Evolutionary conservation across 495 filamentous ascomycete species (phyloP).

Genomic region (Tuber borchii): DNA sequence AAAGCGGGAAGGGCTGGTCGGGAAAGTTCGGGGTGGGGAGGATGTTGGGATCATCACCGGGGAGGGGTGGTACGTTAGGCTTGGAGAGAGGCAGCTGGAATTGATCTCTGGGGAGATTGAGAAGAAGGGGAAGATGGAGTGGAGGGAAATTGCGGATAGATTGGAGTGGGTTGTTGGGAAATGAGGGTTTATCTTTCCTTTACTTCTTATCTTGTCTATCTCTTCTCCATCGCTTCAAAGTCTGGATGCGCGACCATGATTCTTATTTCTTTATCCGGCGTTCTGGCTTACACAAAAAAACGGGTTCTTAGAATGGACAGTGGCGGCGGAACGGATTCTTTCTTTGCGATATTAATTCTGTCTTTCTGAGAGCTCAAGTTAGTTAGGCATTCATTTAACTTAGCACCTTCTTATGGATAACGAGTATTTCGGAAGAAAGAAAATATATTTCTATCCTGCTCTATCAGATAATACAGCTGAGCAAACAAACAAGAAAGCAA

Average conservation of each 20-base stretch:
- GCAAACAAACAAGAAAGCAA: not conserved
- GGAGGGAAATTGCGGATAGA: conserved; percentile 33
- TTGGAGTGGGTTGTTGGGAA: conserved; percentile 22
- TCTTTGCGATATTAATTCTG: not conserved
- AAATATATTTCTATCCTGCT: not conserved
- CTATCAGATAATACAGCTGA: not conserved
- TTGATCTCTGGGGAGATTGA: conserved; percentile 26
- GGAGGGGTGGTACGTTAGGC: conserved; percentile 34
- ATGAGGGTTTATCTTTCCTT: not conserved
- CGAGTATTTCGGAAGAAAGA: not conserved
- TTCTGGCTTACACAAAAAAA: not conserved
- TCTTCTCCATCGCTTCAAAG: not conserved
- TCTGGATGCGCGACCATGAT: not conserved
- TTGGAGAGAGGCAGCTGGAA: conserved; percentile 15
- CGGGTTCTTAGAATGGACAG: not conserved
- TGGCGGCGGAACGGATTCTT: not conserved
- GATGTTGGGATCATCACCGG: conserved; percentile 35
- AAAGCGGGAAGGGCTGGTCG: conserved; percentile 42
- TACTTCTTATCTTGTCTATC: not conserved
- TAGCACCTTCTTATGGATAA: not conserved
- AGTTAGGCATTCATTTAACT: not conserved
- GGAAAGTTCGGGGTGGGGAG: conserved; percentile 35
- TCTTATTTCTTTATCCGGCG: not conserved
- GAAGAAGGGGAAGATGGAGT: conserved; percentile 34
- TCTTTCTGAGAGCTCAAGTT: not conserved